Evolutionary conservation across 345 rosid genomes (phyloP), one percentile per base, ranked within the genome.

Genomic region (Populus tremula): DNA sequence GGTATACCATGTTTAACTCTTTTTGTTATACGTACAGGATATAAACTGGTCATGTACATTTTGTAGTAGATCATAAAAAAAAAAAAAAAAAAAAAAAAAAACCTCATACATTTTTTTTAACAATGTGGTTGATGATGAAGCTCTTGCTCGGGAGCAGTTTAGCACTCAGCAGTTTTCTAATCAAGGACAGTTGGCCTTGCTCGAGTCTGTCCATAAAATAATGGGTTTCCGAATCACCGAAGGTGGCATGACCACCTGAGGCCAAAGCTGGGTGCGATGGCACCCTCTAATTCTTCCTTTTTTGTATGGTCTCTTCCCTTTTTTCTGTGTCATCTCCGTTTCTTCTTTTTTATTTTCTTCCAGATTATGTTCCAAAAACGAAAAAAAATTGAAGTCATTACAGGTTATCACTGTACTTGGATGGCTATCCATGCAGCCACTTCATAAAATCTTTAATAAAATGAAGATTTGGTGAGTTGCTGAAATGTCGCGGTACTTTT

Each of bases 1-100:
- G 99, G 65, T 91, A 3, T 95, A 92, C 85, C 78, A 84, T 82
- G 95, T 95, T 73, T 95, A 67, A 78, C 8, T 16, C 31, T 69
- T 75, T 67, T 81, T 69, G 66, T 39, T 39, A n/a, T 43, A 10
- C 68, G 73, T 68, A 81, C 77, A 76, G 56, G 71, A 59, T 20
- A 41, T 59, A 68, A 11, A 18, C 56, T 31, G 20, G 29, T 45
- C 20, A 35, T 69, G 79, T 76, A 70, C 53, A 76, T 82, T 65
- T 25, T 78, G 67, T 75, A 71, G 69, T 78, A 77, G 86, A 84
- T 71, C 66, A 70, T 66, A 69, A 6, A 66, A 67, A 70, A 66
- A 67, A 70, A 7, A 13, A 5, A 4, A 33, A 70, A 66, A 67
- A 70, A 7, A 13, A 5, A 4, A 33, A 33, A 4, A 10, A 41